Base-by-base conservation (phyloP, 1,139 yeast genomes). In the Suhomyces ambrosiae region DNA sequence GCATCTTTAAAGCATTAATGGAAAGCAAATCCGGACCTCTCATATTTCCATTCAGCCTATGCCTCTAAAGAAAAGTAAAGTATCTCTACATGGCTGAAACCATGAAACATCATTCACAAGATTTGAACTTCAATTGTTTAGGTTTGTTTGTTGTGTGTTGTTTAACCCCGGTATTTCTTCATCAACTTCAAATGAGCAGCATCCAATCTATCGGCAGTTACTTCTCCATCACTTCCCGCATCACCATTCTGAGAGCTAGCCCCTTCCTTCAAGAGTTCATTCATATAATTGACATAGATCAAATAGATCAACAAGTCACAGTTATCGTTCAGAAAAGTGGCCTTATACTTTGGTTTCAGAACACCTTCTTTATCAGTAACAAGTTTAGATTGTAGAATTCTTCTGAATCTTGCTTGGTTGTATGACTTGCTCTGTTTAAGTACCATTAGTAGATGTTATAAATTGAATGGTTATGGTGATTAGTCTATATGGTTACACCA, bases 261-360 rank as follows among this genome's bases (percentile, higher is more conserved):
- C 37, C 65, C 71, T 28, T 42, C 42, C 23, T 60, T 54, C 1
- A 74, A 65, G 30, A 78, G 49, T 12, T 64, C 65, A 33, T 61
- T 61, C 40, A 77, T 38, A 46, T 75, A 79, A 32, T 74, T 62
- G 16, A 75, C 49, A 41, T 76, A 76, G 27, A 78, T 64, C 42
- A 79, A 52, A 40, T 75, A 71, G n/a, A 76, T 52, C 45, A 78
- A 50, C 13, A 76, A 43, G 48, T 71, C 78, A 30, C 70, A 54
- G 25, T 66, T 58, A 44, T 74, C 79, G 18, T 63, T 61, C 42
- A 62, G 63, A 28, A 67, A 38, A 8, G 41, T 13, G 23, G 43
- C 40, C 17, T 30, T 33, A 10, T 18, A 12, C 2, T 26, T 32
- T 12, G 38, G 38, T 25, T 34, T 34, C 16, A n/a, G 26, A 11